Conservation (phyloP, 768 basidiomycete genomes). For the Leccinum barrowsii region DNA sequence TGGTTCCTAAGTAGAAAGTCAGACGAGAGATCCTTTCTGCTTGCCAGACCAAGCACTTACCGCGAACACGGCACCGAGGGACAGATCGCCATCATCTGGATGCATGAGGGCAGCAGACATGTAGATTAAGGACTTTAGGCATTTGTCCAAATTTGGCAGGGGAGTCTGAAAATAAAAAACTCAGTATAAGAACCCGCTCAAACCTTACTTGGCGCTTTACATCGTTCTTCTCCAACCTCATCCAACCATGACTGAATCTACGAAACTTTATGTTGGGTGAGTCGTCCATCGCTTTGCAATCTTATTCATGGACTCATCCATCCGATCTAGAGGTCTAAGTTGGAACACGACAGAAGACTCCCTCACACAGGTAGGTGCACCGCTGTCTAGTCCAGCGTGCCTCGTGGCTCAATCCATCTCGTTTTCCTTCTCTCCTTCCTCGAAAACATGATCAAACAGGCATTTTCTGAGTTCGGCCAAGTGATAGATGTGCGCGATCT, state of each 20-base stretch:
- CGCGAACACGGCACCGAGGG: neutral
- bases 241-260: constrained; percentile 22
- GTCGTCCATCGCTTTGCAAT: neutral
- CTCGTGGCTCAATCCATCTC: constrained; percentile 6
- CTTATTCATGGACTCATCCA: neutral
- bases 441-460: constrained; percentile 24
- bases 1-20: constrained; percentile 42
- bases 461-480: constrained; percentile 42
- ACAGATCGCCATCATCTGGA: neutral
- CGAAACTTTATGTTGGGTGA: constrained; percentile 34
- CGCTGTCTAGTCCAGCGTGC: neutral
- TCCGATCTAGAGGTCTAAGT: constrained; percentile 28
- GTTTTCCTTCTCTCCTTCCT: constrained; percentile 7
- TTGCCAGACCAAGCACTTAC: neutral
- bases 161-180: constrained; percentile 31
- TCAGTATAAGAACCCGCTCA: constrained; percentile 26
- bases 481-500: constrained; percentile 49
- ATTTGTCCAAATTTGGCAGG: constrained; percentile 19
- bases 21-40: neutral
- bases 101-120: neutral
- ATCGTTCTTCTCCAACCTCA: constrained; percentile 15
- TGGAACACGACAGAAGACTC: constrained; percentile 31
- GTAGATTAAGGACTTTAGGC: too few relatives aligned
- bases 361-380: constrained; percentile 22
- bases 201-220: constrained; percentile 14